phyloP scores from a whole-genome alignment of 176 grass and related monocot species.

The Melocanna baccifera region DNA sequence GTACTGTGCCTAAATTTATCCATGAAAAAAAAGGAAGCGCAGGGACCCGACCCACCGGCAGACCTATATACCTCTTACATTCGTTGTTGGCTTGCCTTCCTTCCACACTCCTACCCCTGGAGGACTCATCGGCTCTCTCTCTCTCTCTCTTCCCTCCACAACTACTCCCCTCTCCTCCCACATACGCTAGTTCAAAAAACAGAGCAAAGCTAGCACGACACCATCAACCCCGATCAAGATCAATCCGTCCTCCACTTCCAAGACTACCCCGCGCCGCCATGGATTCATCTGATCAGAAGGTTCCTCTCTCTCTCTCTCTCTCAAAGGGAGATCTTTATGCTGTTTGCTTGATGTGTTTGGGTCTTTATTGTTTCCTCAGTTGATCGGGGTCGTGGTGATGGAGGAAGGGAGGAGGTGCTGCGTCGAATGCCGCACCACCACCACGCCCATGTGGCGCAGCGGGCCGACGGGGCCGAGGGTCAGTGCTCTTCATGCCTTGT shows the following conservation, averaged over 20 bases:
- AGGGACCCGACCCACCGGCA: no score
- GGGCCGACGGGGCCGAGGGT: conserved; percentile 80
- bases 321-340: neutral
- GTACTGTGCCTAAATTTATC: no score
- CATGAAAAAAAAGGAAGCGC: no score
- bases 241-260: neutral
- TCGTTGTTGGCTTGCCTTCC: neutral
- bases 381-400: conserved; percentile 18
- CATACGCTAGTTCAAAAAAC: conserved; percentile 30
- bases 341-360: neutral
- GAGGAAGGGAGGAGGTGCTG: conserved; percentile 52
- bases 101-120: neutral
- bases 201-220: conserved; percentile 8
- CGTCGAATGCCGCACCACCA: conserved; percentile 75
- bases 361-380: neutral
- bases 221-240: conserved; percentile 2
- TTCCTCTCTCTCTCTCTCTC: neutral
- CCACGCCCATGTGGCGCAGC: conserved; percentile 80
- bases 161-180: neutral
- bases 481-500: neutral
- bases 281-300: conserved; percentile 55
- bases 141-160: neutral
- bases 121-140: neutral
- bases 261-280: conserved; percentile 16
- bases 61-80: neutral